A percentile compares a stretch with the other conserved stretches of the same genome.
Evolutionary conservation across 2,329 filamentous ascomycete species (phyloP).

Genomic region (Verticillium longisporum): DNA sequence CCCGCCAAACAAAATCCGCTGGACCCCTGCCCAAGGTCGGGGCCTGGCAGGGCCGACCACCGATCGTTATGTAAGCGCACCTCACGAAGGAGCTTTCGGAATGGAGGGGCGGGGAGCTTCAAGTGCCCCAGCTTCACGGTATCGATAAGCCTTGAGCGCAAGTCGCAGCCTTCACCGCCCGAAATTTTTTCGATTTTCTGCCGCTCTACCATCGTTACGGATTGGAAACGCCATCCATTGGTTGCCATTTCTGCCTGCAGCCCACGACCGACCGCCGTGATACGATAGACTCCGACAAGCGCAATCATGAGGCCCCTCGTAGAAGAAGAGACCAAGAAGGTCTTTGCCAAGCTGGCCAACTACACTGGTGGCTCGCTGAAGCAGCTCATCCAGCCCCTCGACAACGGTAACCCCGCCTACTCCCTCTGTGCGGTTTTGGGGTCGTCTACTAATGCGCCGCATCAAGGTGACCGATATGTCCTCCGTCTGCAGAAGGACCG

Average conservation of each 20-base stretch:
- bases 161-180: slow-evolving; percentile 13
- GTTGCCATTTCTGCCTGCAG: background rate
- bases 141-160: background rate
- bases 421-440: background rate
- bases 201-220: slow-evolving; percentile 8
- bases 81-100: background rate
- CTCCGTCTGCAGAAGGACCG: slow-evolving; percentile 73
- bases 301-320: slow-evolving; percentile 72
- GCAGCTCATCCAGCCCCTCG: slow-evolving; percentile 64
- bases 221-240: background rate
- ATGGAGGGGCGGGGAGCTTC: slow-evolving; percentile 1
- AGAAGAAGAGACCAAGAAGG: slow-evolving; percentile 69
- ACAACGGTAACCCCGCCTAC: slow-evolving; percentile 26
- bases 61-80: background rate
- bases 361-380: slow-evolving; percentile 86
- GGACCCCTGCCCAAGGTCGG: slow-evolving; percentile 3
- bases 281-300: background rate
- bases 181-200: slow-evolving; percentile 19
- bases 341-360: slow-evolving; percentile 89
- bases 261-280: background rate
- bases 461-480: slow-evolving; percentile 63
- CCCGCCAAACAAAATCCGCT: slow-evolving; percentile 6
- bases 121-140: slow-evolving; percentile 1
- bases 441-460: background rate
- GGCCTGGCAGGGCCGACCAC: background rate